Conservation (phyloP, 768 basidiomycete genomes). For the Coprinopsis marcescibilis region DNA sequence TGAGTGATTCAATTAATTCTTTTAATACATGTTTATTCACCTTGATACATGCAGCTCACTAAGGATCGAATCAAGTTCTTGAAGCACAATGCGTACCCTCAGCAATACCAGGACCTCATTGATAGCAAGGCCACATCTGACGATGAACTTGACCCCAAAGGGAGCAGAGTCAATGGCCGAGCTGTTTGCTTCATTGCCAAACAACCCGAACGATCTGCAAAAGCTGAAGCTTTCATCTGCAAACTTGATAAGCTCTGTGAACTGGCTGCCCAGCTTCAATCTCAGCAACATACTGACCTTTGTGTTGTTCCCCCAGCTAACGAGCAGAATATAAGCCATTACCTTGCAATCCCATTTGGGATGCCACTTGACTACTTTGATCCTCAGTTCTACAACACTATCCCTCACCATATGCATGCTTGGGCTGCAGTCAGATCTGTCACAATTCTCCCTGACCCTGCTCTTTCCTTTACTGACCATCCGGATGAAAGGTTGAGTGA, state of each 20-base stretch:
- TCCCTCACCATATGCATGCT: not conserved
- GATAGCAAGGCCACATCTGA: slow-evolving; percentile 16
- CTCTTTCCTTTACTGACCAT: not conserved
- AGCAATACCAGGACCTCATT: slow-evolving; percentile 5
- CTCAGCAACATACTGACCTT: too few relatives aligned
- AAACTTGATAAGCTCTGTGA: slow-evolving; percentile 9
- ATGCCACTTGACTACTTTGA: slow-evolving; percentile 16
- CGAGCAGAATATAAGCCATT: slow-evolving; percentile 3
- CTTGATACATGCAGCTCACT: too few relatives aligned
- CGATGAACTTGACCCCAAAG: slow-evolving; percentile 14
- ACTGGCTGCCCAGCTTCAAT: too few relatives aligned
- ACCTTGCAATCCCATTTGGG: slow-evolving; percentile 4
- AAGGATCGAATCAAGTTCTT: too few relatives aligned
- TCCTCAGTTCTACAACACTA: slow-evolving; percentile 12
- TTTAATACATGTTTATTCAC: too few relatives aligned
- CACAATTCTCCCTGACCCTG: not conserved
- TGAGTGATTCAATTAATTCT: too few relatives aligned
- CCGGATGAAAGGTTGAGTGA: too few relatives aligned
- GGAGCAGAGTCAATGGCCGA: not conserved
- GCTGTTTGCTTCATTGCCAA: slow-evolving; percentile 3
- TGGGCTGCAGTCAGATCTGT: not conserved
- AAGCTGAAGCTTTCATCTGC: slow-evolving; percentile 9
- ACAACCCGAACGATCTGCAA: slow-evolving; percentile 10
- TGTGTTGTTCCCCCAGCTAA: slow-evolving; percentile 4
- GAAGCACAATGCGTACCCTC: too few relatives aligned